A percentile compares a stretch with the other conserved stretches of the same genome.
Evolutionary conservation across 2,329 filamentous ascomycete species (phyloP).

Genomic region (Colletotrichum graminicola): DNA sequence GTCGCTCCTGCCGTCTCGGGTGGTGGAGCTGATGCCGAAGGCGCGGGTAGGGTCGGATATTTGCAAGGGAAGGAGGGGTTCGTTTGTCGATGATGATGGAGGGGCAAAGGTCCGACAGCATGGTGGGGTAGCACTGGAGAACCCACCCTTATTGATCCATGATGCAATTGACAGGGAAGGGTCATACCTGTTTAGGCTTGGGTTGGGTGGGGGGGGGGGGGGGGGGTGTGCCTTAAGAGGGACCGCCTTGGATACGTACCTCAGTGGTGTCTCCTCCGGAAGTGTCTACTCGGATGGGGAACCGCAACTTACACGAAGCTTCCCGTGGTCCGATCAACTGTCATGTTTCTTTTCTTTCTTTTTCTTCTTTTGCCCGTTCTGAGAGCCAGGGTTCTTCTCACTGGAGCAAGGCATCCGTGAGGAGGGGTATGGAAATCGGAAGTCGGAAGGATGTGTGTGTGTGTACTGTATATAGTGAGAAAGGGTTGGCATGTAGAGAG

Average conservation of each 20-base stretch:
- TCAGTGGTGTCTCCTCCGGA: not conserved
- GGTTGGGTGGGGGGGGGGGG: not conserved
- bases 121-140: slow-evolving; percentile 18
- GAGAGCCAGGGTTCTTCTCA: slow-evolving; percentile 7
- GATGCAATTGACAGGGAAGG: slow-evolving; percentile 34
- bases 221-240: not conserved
- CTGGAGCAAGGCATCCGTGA: slow-evolving; percentile 3
- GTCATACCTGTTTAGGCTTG: not conserved
- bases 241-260: too few species aligned
- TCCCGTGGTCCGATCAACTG: slow-evolving; percentile 8
- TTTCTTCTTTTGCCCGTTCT: slow-evolving; percentile 5
- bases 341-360: too few species aligned
- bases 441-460: slow-evolving; percentile 28
- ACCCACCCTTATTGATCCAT: slow-evolving; percentile 25
- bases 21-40: slow-evolving; percentile 29
- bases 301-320: not conserved
- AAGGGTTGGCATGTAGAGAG: too few species aligned
- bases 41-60: not conserved
- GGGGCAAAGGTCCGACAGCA: not conserved
- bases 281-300: not conserved
- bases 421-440: slow-evolving; percentile 36
- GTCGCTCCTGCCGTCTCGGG: slow-evolving; percentile 11
- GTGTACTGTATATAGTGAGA: too few species aligned
- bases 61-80: not conserved
- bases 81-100: slow-evolving; percentile 5